Base-by-base conservation (phyloP, 1,139 yeast species). In the Suhomyces anneliseae region DNA sequence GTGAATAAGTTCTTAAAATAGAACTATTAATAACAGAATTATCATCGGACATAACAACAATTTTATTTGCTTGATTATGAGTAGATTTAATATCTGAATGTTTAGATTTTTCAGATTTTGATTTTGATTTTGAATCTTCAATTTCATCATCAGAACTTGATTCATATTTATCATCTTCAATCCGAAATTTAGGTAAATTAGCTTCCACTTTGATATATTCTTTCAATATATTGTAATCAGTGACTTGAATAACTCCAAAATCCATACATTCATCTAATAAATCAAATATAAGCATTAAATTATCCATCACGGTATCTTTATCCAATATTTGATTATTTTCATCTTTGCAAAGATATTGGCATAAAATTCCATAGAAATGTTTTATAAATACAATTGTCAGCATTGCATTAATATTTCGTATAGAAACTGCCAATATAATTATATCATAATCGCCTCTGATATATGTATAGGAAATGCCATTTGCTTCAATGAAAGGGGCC, bases 1-100 rank as follows among this genome's bases (percentile, higher is more conserved):
- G 75, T 2, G 73, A 65, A 26, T 71, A 66, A 0, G 78, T 72
- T 36, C 78, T 70, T 56, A 61, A 70, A 11, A 87, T 79, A 14
- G 87, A 79, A 40, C 88, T 81, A 58, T 87, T 86, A 50, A 85
- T 72, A 33, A 59, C 52, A 19, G 58, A 53, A 4, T 61, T 55
- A 10, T 68, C 67, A 12, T 64, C 52, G 1, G 58, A 58, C n/a
- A 68, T 53, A 9, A 62, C 65, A 44, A 71, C 74, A 1, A 70
- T 56, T 14, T 60, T 65, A 19, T 69, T 59, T 12, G 79, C 76
- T 36, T 68, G 73, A 54, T 74, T 74, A 47, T 69, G 72, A 0
- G 79, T 73, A 4, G 78, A 70, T 46, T 60, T 66, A 40, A 70
- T 61, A 7, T 59, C 54, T 11, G 55, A 47, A 15, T 61, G 61